Percentiles rank a stretch among this genome's conserved stretches.
Conservation (phyloP, 73 alveolate species). For the Tetrahymena malaccensis region DNA sequence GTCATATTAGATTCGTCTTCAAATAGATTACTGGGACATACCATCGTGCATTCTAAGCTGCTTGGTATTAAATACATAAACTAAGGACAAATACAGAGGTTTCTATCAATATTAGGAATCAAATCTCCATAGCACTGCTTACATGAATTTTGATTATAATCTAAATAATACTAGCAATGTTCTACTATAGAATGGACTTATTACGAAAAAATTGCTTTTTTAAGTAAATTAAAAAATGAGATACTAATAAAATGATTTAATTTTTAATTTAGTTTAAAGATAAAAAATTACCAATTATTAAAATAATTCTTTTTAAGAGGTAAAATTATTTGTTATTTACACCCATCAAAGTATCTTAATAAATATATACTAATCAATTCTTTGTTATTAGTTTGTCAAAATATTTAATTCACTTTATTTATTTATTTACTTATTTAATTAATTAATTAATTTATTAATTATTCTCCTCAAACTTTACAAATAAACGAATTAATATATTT, state of each 20-base stretch:
- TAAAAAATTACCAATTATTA: background rate
- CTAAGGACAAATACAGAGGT: background rate
- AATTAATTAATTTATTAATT: too few species aligned
- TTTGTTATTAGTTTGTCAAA: background rate
- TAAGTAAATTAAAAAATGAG: background rate
- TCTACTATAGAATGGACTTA: background rate
- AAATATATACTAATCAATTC: background rate
- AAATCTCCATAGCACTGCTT: background rate
- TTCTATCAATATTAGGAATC: background rate
- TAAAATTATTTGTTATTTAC: background rate
- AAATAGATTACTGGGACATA: background rate
- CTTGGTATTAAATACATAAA: background rate
- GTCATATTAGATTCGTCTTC: background rate
- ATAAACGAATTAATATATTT: too few species aligned
- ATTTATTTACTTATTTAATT: too few species aligned
- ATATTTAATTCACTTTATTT: too few species aligned
- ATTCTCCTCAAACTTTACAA: too few species aligned
- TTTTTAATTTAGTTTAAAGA: background rate
- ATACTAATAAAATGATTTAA: background rate
- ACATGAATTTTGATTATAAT: background rate
- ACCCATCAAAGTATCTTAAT: background rate
- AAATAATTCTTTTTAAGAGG: background rate
- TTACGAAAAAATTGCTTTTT: background rate
- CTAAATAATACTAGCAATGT: background rate
- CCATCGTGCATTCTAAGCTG: background rate